A percentile compares a stretch with the other conserved stretches of the same genome.
Conservation (phyloP, 495 filamentous ascomycete genomes). For the Xylaria flabelliformis region DNA sequence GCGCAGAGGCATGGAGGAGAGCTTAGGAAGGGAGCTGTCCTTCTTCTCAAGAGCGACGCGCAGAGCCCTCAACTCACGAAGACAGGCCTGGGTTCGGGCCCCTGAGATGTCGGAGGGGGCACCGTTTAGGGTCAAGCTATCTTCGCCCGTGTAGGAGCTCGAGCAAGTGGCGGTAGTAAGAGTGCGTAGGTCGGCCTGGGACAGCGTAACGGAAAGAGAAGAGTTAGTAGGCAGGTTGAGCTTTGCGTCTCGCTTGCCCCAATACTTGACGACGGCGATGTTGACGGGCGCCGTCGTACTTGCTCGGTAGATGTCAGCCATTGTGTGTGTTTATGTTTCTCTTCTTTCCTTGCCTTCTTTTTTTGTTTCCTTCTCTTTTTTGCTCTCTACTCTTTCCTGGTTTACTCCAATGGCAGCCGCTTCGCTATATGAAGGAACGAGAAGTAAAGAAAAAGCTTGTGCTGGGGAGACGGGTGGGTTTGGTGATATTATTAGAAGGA, state of each 20-base stretch:
- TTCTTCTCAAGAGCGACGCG: constrained; percentile 74
- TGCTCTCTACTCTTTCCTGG: background rate
- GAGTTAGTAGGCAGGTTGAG: constrained; percentile 98
- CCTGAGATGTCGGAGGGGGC: constrained; percentile 81
- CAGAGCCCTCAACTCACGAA: constrained; percentile 79
- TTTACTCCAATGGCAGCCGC: background rate
- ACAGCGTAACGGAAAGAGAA: constrained; percentile 93
- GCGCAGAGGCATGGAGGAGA: constrained; percentile 74
- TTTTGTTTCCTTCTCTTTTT: background rate
- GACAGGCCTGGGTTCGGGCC: constrained; percentile 88
- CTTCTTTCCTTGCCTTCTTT: background rate
- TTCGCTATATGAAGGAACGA: constrained; percentile 4
- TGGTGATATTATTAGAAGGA: constrained; percentile 13
- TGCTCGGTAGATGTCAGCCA: constrained; percentile 78
- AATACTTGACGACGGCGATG: constrained; percentile 99
- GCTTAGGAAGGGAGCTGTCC: constrained; percentile 74
- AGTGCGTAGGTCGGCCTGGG: constrained; percentile 90
- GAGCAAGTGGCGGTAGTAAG: constrained; percentile 96
- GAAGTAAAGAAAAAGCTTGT: background rate
- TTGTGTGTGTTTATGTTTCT: constrained; percentile 29
- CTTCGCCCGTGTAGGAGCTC: constrained; percentile 67
- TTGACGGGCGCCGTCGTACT: constrained; percentile 98
- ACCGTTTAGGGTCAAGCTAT: constrained; percentile 86
- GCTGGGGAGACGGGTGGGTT: background rate
- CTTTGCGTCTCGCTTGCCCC: constrained; percentile 92